Base-by-base conservation (phyloP, 2,329 filamentous ascomycete genomes). In the Colletotrichum tofieldiae region DNA sequence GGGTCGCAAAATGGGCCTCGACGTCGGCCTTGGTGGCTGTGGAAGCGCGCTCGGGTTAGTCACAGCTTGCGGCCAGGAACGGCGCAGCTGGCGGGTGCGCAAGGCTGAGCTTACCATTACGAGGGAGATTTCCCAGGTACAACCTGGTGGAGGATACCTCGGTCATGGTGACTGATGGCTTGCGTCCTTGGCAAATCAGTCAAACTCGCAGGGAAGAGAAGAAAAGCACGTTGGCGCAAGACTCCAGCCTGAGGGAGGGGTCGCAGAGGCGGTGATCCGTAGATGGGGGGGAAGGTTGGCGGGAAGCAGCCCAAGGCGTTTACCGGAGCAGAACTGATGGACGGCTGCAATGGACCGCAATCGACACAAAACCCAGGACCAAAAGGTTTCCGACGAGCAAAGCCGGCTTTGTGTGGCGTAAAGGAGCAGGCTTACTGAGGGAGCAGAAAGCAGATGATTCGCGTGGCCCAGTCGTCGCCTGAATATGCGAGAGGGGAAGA, bases 41-140 rank as follows among this genome's bases (percentile, higher is more conserved):
- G 82, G 80, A 67, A 55, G 43, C 47, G 70, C 62, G 59, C 37
- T 26, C 43, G 41, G 18, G 56, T 66, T 56, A 63, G 67, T 63
- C 20, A n/a, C 37, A 39, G 39, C 18, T 56, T 61, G 37, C 41
- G 55, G 45, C 45, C 35, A 23, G n/a, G 26, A 43, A 35, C 11
- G 37, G 29, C 49, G 49, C 32, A 49, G n/a, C 18, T 23, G 39
- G 16, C 29, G 32, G n/a, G 61, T 69, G 71, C 63, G 39, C 20
- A 35, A 58, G 65, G 45, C 71, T 77, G 76, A 77, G 84, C 93
- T 87, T 91, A 98, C 95, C 95, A 88, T 94, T 94, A 85, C 95
- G 94, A 84, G 96, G 96, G 83, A 99, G 93, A 87, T 98, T 98
- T 85, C 96, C 96, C 86, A 98, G 88, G 87, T 98, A 99, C 78